Evolutionary conservation across 1,284 basidiomycete genomes (phyloP), one percentile per base, ranked within the genome.

Genomic region (Cutaneotrichosporon cutaneum): DNA sequence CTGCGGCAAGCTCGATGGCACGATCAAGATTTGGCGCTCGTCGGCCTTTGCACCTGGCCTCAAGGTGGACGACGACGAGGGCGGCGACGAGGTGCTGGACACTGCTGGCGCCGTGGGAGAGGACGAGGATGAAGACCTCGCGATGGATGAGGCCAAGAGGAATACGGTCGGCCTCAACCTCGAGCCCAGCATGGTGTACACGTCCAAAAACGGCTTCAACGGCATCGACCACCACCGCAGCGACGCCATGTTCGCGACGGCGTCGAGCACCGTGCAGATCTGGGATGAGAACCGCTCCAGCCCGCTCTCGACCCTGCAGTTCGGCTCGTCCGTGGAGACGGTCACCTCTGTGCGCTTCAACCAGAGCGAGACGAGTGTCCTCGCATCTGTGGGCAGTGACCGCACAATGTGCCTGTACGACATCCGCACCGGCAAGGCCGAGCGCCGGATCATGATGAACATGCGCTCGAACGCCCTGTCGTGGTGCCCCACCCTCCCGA

Each of bases 401-500:
- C 86, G 96, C 56, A 94, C 94, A 27, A 92, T 99, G 78, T 94
- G 92, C 2, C 82, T 99, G 26, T 99, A 99, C 77, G 95, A 99
- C 73, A 88, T 98, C 65, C 86, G 96, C 27, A 96, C 93, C 13
- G 93, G 92, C 51, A 96, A 96, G 79, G 93, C 96, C 1, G 89
- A 98, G 75, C 85, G 93, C 44, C 83, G 93, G 61, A 85, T 96
- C 26, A 84, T 95, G 63, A 95, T 98, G 91, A 87, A 90, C 80
- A 91, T 94, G 87, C 86, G 85, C 68, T 87, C 87, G 71, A 99
- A 99, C 71, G 85, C 90, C 39, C 83, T 99, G 5, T 85, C 92
- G 22, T 99, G 94, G 93, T 97, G 92, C 55, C 95, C 96, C 0
- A 93, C 92, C 0, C 89, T 95, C 75, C 95, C 96, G 0, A 97